These are phyloP conservation scores for Macaranga tanarius DNA, from an alignment of 441 rosid genomes.

Conservation along the genomic window DNA sequence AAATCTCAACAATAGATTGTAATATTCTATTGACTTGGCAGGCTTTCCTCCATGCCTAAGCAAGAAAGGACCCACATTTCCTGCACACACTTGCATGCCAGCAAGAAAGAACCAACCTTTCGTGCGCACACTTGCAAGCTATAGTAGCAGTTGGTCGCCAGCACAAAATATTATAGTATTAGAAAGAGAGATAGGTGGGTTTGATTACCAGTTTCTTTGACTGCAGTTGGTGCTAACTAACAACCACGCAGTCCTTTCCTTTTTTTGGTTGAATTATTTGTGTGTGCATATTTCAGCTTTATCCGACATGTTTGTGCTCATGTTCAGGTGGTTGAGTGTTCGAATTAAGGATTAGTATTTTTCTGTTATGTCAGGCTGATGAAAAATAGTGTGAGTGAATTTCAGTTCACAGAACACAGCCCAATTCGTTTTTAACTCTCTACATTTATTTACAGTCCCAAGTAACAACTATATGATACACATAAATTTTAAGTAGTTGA, in stretches of 20 bases:
- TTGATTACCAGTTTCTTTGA: conserved; percentile 40
- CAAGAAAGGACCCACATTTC: conserved; percentile 27
- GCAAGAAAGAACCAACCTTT: conserved; percentile 27
- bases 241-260: background rate
- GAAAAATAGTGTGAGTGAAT: too few species aligned
- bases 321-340: too few species aligned
- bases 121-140: conserved; percentile 23
- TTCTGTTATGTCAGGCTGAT: too few species aligned
- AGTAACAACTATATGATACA: too few species aligned
- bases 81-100: conserved; percentile 26
- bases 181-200: conserved; percentile 24
- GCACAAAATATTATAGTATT: conserved; percentile 7
- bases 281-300: background rate
- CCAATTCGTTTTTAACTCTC: too few species aligned
- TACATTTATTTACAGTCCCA: too few species aligned
- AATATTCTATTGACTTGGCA: background rate
- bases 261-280: background rate
- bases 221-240: conserved; percentile 8
- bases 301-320: background rate
- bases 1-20: background rate
- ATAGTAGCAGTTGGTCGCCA: conserved; percentile 36
- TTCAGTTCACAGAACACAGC: too few species aligned
- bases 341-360: too few species aligned
- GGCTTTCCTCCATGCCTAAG: conserved; percentile 24
- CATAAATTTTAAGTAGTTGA: too few species aligned